These are phyloP conservation scores for Aspergillus calidoustus DNA, from an alignment of 2,329 filamentous ascomycete genomes.

Conservation along the genomic window DNA sequence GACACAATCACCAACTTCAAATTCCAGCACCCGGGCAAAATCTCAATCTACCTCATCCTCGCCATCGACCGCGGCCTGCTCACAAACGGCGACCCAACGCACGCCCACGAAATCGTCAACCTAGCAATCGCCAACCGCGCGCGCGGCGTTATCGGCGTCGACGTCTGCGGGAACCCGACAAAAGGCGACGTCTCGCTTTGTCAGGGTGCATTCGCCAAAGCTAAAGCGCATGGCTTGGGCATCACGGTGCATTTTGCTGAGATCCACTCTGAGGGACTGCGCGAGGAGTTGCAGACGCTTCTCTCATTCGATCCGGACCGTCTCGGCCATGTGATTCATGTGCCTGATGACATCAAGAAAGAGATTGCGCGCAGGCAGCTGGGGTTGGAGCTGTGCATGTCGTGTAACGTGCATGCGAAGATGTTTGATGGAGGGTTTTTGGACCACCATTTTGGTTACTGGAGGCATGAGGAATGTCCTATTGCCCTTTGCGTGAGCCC, in stretches of 20 bases:
- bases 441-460: conserved; percentile 78
- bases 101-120: conserved; percentile 67
- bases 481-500: conserved; percentile 71
- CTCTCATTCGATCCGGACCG: conserved; percentile 69
- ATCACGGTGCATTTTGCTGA: conserved; percentile 83
- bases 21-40: conserved; percentile 34
- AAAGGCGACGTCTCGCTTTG: conserved; percentile 66
- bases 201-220: conserved; percentile 61
- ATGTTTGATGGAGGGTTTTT: conserved; percentile 69
- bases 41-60: conserved; percentile 71
- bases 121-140: conserved; percentile 62
- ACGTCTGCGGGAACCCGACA: conserved; percentile 77
- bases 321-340: conserved; percentile 79
- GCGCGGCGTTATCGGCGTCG: conserved; percentile 70
- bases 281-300: conserved; percentile 66
- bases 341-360: conserved; percentile 63
- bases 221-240: conserved; percentile 60
- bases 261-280: conserved; percentile 59
- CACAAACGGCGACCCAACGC: conserved; percentile 46
- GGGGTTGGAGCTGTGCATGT: conserved; percentile 76
- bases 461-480: conserved; percentile 63
- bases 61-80: conserved; percentile 73
- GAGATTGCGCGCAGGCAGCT: conserved; percentile 60
- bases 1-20: conserved; percentile 63
- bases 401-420: conserved; percentile 77